Evolutionary conservation across 2,329 filamentous ascomycete species (phyloP), one percentile per base, ranked within the genome.

Genomic region (Colletotrichum limetticola): DNA sequence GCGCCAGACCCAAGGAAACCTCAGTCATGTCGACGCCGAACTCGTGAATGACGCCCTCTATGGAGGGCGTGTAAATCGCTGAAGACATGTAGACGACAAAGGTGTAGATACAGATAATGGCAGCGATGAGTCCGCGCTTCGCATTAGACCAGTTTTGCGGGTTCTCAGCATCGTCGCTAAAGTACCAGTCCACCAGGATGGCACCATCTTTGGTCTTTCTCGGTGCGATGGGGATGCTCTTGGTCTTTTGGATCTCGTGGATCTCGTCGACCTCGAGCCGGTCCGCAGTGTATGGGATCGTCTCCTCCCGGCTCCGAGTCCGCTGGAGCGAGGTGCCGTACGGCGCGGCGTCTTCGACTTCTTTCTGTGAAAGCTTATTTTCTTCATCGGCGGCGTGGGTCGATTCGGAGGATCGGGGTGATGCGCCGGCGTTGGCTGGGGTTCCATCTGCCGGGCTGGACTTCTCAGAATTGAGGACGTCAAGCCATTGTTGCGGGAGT

Each of bases 1-100:
- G 85, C 0, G 90, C 86, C 5, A 93, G 83, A 0, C 90, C 90
- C 0, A 92, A 83, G 0, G 87, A 87, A 2, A 89, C 88, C 11
- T 86, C 83, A 11, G 87, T 82, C 35, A 84, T 79, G 26, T 83
- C 83, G 53, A 92, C 87, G 35, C 85, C 84, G 75, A 91, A 92
- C 22, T 83, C 82, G 9, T 81, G 74, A 78, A 88, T 86, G 19
- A 93, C 83, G 8, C 87, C 87, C 32, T 78, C 76, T 37, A 81
- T 80, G 12, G 84, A 85, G 7, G 86, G 80, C 0, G 85, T 86
- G 77, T 87, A 88, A 74, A 88, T 87, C 65, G 86, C 81, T 0
- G 82, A 85, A 1, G 82, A 81, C 5, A 83, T 84, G 80, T 90
- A 91, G 69, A 91, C 89, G 28, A 89, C 86, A 74, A 91, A 88